These are phyloP conservation scores for Phytophthora boehmeriae DNA, from an alignment of 352 stramenopile species.

Conservation along the genomic window DNA sequence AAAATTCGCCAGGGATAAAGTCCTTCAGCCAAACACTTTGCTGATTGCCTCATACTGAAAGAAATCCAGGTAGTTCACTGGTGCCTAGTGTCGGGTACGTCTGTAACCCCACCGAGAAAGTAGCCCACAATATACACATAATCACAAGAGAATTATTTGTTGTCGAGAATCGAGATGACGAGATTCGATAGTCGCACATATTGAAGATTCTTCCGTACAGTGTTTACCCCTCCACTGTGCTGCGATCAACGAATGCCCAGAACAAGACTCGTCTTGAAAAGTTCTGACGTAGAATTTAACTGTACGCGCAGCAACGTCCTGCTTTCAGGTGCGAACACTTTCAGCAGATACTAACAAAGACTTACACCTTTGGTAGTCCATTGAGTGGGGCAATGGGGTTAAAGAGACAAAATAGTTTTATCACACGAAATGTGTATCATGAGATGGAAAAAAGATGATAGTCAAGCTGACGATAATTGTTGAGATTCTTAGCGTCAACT, in stretches of 20 bases:
- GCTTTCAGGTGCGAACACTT: slow-evolving; percentile 1
- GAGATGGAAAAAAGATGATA: neutral
- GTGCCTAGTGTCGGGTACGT: slow-evolving; percentile 62
- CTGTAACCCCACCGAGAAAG: slow-evolving; percentile 83
- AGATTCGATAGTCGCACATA: slow-evolving; percentile 52
- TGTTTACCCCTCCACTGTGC: slow-evolving; percentile 18
- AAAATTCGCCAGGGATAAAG: slow-evolving; percentile 80
- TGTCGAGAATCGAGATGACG: slow-evolving; percentile 46
- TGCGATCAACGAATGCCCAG: slow-evolving; percentile 3
- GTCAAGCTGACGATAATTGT: neutral
- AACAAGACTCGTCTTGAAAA: neutral
- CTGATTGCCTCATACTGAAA: slow-evolving; percentile 73
- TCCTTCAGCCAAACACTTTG: slow-evolving; percentile 84
- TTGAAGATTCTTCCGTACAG: slow-evolving; percentile 29
- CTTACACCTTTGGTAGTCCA: too few relatives aligned
- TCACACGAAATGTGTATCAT: neutral
- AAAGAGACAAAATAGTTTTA: neutral
- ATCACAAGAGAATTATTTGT: slow-evolving; percentile 68
- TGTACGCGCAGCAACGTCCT: neutral
- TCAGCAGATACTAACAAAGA: neutral
- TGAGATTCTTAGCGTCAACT: too few relatives aligned
- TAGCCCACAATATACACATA: slow-evolving; percentile 79
- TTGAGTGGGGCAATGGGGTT: too few relatives aligned
- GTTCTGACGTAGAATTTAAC: neutral
- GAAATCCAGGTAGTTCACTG: slow-evolving; percentile 76